These are phyloP conservation scores for Gloeostereum incarnatum DNA, from an alignment of 768 basidiomycete genomes.

Conservation along the genomic window DNA sequence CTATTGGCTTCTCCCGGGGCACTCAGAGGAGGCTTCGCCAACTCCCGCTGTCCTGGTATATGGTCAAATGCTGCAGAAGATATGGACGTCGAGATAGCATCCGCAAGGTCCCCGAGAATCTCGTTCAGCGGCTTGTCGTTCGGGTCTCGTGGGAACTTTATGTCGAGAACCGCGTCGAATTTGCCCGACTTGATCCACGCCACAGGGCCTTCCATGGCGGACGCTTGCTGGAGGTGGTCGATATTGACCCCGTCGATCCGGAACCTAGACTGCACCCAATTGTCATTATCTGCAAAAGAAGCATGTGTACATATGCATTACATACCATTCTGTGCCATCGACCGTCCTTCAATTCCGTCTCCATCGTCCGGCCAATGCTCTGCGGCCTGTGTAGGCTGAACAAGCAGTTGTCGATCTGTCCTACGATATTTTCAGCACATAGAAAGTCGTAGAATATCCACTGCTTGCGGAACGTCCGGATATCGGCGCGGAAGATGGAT, in stretches of 20 bases:
- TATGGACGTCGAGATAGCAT: constrained; percentile 69
- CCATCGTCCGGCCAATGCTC: constrained; percentile 85
- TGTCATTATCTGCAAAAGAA: no score
- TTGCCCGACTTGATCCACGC: constrained; percentile 98
- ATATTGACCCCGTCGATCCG: constrained; percentile 95
- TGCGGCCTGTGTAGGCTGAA: constrained; percentile 96
- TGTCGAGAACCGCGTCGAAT: constrained; percentile 93
- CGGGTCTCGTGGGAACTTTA: constrained; percentile 87
- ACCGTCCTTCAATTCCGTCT: constrained; percentile 75
- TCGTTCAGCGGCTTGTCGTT: constrained; percentile 67
- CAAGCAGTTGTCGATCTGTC: constrained; percentile 95
- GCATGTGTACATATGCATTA: no score
- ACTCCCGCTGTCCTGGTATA: constrained; percentile 81
- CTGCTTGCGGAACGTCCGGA: constrained; percentile 76
- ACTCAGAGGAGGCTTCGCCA: constrained; percentile 79
- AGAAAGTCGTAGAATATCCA: constrained; percentile 96
- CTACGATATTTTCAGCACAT: constrained; percentile 91
- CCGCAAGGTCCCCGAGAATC: constrained; percentile 84
- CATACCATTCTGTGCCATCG: constrained; percentile 86
- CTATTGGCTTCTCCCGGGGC: constrained; percentile 46
- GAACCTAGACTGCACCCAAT: constrained; percentile 65
- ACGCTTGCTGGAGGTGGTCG: constrained; percentile 85
- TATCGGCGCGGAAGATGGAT: constrained; percentile 89
- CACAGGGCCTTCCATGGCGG: constrained; percentile 78
- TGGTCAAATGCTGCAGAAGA: constrained; percentile 29